Conservation (phyloP, 2,329 filamentous ascomycete genomes). For the Aureobasidium pullulans region DNA sequence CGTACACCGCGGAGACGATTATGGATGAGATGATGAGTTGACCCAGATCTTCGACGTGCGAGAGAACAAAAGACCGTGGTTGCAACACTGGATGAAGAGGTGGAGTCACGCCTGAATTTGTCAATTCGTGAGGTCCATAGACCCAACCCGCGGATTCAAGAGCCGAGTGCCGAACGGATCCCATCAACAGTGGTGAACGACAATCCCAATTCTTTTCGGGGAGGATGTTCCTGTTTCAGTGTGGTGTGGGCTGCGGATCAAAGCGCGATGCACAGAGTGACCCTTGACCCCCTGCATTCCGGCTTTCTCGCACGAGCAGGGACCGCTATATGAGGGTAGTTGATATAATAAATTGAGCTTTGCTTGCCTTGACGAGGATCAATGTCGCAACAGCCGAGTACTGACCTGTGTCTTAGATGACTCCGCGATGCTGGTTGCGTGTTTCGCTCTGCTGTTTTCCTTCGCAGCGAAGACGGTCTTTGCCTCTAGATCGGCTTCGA, state of each 20-base stretch:
- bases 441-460: too few species aligned
- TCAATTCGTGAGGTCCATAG: neutral
- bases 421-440: neutral
- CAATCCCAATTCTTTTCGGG: neutral
- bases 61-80: neutral
- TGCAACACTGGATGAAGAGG: neutral
- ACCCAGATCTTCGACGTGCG: neutral
- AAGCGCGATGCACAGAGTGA: neutral
- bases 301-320: neutral
- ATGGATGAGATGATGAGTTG: neutral
- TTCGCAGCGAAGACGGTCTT: neutral
- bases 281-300: conserved; percentile 2
- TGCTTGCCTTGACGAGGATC: neutral
- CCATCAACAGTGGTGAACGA: neutral
- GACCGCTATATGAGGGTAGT: neutral
- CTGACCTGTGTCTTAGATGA: neutral
- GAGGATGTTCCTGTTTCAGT: neutral
- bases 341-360: neutral
- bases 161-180: neutral
- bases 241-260: neutral
- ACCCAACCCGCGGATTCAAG: neutral
- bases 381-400: neutral
- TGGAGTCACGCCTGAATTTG: conserved; percentile 1
- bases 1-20: neutral
- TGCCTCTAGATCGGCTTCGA: neutral